Base-by-base conservation (phyloP, 257 asterid species). In the Nyctanthes arbortristis region DNA sequence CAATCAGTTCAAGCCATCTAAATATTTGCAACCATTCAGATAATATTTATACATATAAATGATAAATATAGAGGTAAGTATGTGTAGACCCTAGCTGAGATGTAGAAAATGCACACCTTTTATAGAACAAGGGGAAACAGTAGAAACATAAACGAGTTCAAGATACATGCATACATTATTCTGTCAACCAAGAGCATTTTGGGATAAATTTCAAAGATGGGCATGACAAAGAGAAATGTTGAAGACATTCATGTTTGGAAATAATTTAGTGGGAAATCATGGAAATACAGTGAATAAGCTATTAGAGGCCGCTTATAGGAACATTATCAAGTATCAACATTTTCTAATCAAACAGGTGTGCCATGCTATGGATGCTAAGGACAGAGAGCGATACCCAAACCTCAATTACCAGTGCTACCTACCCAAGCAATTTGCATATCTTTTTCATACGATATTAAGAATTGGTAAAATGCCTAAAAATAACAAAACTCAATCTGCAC, bases 401-500 rank as follows among this genome's bases (percentile, higher is more conserved):
- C 97, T 92, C 97, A 66, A 89, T n/a, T n/a, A n/a, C 85, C 56
- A 92, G 88, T 49, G 93, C 84, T n/a, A 94, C 74, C 78, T 89
- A 54, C 33, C 95, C 93, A 55, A 87, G 88, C 84, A 89, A 31
- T 79, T 92, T 92, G 90, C 97, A 89, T 61, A 92, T 89, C 86
- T 89, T 92, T 27, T 72, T 67, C 96, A 92, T 84, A 80, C 89
- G 82, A 92, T 85, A 75, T 92, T 96, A 64, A 84, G 81, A 78
- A 89, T 90, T 54, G 97, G 97, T 77, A 92, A 80, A 47, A 92
- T 73, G 36, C 90, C 95, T 55, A 96, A 96, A 71, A 92, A 87
- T 37, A 92, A 73, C 66, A 92, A 84, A 81, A 92, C 81, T 35
- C 96, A 96, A 82, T 92, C 97, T 1, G 97, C 97, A 62, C 97